Conservation (phyloP, 371 early-diverging fungal species). For the Saksenaea oblongispora region DNA sequence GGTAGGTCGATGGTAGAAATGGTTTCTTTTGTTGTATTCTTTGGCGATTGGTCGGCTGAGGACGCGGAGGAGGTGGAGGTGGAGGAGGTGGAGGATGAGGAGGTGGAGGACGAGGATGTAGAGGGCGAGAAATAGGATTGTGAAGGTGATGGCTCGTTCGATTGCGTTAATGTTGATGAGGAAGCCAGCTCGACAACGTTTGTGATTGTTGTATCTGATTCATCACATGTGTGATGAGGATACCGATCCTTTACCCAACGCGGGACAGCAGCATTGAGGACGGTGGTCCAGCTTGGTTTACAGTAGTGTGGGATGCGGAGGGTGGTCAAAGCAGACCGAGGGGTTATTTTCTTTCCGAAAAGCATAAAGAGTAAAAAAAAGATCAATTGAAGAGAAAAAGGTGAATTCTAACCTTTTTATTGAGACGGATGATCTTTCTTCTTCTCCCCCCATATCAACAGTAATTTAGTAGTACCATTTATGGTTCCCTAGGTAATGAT, state of each 20-base stretch:
- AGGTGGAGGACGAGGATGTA: no score
- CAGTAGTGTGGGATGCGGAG: neutral
- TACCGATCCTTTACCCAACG: neutral
- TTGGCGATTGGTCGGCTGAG: no score
- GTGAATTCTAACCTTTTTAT: neutral
- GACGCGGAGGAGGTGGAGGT: neutral
- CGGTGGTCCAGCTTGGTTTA: neutral
- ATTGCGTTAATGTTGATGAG: neutral
- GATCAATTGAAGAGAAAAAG: neutral
- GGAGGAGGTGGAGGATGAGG: neutral
- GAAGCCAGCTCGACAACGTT: neutral
- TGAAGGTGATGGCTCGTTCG: neutral
- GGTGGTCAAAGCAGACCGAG: constrained; percentile 1
- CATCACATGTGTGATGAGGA: neutral
- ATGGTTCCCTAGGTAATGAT: neutral
- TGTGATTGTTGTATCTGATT: neutral
- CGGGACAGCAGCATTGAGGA: neutral
- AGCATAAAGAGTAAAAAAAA: neutral
- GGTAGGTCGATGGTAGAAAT: neutral
- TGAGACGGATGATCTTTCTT: constrained; percentile 3
- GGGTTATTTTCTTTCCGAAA: constrained; percentile 1
- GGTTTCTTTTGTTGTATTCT: neutral
- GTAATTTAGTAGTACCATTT: neutral
- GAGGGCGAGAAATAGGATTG: neutral
- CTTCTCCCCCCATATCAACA: neutral